phyloP scores from a whole-genome alignment of 345 rosid species.

The Durio zibethinus region DNA sequence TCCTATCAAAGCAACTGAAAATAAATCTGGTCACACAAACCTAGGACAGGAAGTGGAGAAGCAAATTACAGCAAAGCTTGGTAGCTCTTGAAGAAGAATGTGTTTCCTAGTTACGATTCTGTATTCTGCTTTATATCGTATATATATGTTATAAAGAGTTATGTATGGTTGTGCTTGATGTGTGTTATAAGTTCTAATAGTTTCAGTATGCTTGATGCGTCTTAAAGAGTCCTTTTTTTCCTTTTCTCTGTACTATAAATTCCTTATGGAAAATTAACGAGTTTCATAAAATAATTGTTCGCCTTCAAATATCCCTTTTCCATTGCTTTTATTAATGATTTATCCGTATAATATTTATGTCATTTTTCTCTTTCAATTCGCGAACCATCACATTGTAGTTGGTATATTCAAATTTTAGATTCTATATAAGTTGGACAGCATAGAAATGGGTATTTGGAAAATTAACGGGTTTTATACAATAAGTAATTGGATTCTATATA shows the following conservation, averaged over 20 bases:
- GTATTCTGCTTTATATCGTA: not conserved
- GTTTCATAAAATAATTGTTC: too few relatives aligned
- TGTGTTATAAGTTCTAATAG: not conserved
- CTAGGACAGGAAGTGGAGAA: not conserved
- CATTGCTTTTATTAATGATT: too few relatives aligned
- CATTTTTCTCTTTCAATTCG: too few relatives aligned
- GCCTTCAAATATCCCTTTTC: too few relatives aligned
- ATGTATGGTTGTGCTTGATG: not conserved
- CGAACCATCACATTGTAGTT: too few relatives aligned
- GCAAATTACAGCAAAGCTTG: not conserved
- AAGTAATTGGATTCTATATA: too few relatives aligned
- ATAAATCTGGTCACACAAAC: not conserved
- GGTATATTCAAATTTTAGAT: too few relatives aligned
- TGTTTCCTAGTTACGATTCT: not conserved
- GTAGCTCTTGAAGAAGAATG: not conserved
- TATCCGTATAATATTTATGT: too few relatives aligned
- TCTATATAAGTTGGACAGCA: too few relatives aligned
- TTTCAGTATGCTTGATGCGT: not conserved
- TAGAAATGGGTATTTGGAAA: too few relatives aligned
- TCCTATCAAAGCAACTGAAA: not conserved
- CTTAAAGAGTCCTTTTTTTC: not conserved
- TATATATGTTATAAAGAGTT: not conserved
- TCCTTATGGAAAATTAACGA: not conserved
- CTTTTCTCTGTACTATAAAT: not conserved
- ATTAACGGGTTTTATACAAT: too few relatives aligned